Evolutionary conservation across 139 green algal genomes (phyloP).

Genomic region (Closterium sp.): DNA sequence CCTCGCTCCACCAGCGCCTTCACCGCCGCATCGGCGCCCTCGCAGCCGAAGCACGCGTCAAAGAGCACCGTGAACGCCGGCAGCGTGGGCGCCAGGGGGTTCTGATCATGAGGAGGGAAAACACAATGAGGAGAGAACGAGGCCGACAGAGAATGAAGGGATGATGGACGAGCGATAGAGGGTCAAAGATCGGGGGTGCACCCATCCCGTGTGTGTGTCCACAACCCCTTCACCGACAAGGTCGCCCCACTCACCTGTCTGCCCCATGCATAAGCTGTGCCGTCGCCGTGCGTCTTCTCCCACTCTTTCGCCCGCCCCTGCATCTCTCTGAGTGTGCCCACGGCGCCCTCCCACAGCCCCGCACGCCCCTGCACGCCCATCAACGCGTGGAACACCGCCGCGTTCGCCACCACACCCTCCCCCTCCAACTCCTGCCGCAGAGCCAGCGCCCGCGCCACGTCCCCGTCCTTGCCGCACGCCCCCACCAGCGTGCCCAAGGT

Average conservation of each 20-base stretch:
- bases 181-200: no score
- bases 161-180: no score
- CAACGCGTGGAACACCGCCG: conserved; percentile 10
- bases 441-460: neutral
- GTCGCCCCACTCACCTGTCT: neutral
- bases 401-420: neutral
- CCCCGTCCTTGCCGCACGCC: conserved; percentile 3
- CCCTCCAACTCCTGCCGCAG: conserved; percentile 4
- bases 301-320: neutral
- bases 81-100: neutral
- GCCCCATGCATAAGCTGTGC: neutral
- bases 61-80: conserved; percentile 21
- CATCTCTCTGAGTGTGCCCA: neutral
- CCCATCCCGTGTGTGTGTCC: no score
- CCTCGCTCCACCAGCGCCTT: neutral
- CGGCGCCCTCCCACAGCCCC: neutral
- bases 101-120: neutral
- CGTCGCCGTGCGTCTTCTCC: neutral
- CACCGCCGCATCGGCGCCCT: conserved; percentile 7
- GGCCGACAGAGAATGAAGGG: no score
- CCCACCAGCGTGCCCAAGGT: conserved; percentile 6
- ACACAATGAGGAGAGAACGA: neutral
- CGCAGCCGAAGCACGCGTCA: conserved; percentile 24
- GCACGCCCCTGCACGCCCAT: conserved; percentile 4
- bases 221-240: neutral